Base-by-base conservation (phyloP, 129 eudicot species). In the Flaveria ramosissima region DNA sequence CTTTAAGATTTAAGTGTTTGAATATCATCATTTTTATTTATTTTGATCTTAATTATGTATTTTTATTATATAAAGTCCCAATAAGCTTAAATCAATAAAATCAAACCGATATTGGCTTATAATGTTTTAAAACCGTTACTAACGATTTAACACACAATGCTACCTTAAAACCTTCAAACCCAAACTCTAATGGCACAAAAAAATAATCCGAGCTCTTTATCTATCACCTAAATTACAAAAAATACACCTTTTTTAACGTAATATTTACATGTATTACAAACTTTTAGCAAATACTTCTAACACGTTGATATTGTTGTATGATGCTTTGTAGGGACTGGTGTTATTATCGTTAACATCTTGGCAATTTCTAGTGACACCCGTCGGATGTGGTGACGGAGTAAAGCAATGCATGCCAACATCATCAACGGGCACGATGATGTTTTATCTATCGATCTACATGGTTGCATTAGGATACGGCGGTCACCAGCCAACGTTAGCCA, bases 401-500 rank as follows among this genome's bases (percentile, higher is more conserved):
- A 66, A 80, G 36, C 27, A 62, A 9, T 93, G 98, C 50, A 26
- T 41, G 20, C 86, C 87, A 0, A n/a, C 81, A 12, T 79, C 92
- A 8, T 12, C 84, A 1, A 23, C 61, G 16, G 93, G 91, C 56
- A 23, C 77, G 0, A 47, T 51, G 69, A 42, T 90, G 50, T 92
- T 92, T 62, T 89, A 92, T 81, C 5, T 86, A n/a, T 85, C 96
- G 7, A 90, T 90, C 20, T 92, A 90, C 83, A 55, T 92, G 61
- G 94, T 90, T 64, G 98, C 98, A 1, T 82, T 92, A 46, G 98
- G 98, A 14, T 92, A 92, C 57, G 98, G 98, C 5, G 98, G 98
- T 17, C 94, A 92, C 86, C 98, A 90, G 30, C 98, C 98, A 6
- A 92, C 94, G 1, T 23, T 90, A 20, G 98, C 96, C 52, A 90